phyloP scores from a whole-genome alignment of 768 basidiomycete species.

The Amanita rubescens region DNA sequence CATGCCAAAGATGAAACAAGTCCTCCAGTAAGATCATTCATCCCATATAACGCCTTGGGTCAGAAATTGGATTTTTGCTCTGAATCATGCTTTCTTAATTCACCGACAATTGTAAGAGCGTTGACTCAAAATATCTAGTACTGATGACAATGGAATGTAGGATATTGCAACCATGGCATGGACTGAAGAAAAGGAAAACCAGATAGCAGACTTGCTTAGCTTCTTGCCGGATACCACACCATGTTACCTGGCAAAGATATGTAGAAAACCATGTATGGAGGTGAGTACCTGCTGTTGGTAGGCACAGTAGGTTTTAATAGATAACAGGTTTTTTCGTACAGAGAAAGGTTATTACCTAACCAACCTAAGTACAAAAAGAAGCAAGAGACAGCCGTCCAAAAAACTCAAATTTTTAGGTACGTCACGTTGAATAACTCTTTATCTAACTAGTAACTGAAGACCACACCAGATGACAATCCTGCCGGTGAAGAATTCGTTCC shows the following conservation, averaged over 20 bases:
- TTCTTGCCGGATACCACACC: conserved; percentile 38
- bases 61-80: not conserved
- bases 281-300: conserved; percentile 22
- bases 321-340: conserved; percentile 21
- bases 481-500: not conserved
- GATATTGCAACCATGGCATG: too few species aligned
- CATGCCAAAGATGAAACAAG: conserved; percentile 13
- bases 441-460: not conserved
- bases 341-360: conserved; percentile 13
- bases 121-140: not conserved
- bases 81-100: not conserved
- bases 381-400: not conserved
- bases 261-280: conserved; percentile 54
- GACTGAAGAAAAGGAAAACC: too few species aligned
- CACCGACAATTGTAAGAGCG: not conserved
- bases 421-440: not conserved
- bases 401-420: not conserved
- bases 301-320: not conserved
- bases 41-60: not conserved
- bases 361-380: not conserved
- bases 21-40: not conserved
- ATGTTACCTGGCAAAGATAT: conserved; percentile 49
- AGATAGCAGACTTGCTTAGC: conserved; percentile 31
- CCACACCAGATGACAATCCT: not conserved
- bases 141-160: not conserved